Conservation (phyloP, 805 yeast species). For the Cephaloascus albidus region DNA sequence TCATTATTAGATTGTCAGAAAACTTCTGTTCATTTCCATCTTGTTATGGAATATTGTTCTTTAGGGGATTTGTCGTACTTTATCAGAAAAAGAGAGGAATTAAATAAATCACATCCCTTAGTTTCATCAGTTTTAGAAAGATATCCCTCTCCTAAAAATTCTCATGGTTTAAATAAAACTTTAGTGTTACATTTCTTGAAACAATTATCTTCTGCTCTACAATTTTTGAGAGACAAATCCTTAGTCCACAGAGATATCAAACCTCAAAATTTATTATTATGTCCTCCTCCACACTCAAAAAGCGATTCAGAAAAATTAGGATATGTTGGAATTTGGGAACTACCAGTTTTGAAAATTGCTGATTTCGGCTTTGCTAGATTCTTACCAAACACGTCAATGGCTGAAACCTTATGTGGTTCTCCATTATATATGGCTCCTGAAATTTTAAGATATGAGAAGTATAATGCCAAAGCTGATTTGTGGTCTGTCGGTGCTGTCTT, state of each 20-base stretch:
- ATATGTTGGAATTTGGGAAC: conserved; percentile 74
- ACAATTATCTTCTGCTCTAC: conserved; percentile 78
- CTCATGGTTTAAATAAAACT: conserved; percentile 72
- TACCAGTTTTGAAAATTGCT: conserved; percentile 88
- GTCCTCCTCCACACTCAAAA: conserved; percentile 70
- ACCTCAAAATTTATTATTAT: conserved; percentile 80
- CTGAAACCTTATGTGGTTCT: conserved; percentile 95
- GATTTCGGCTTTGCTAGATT: conserved; percentile 97
- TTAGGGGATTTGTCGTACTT: conserved; percentile 89
- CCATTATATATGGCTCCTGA: conserved; percentile 99
- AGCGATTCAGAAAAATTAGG: conserved; percentile 46
- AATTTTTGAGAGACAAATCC: conserved; percentile 72
- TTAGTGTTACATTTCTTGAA: conserved; percentile 78
- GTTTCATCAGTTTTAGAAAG: conserved; percentile 66
- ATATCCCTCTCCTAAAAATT: conserved; percentile 74
- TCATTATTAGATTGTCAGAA: conserved; percentile 75
- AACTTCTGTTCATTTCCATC: conserved; percentile 69
- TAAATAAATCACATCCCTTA: conserved; percentile 68
- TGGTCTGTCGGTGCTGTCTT: conserved; percentile 98
- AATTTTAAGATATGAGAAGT: conserved; percentile 85
- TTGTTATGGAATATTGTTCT: conserved; percentile 95
- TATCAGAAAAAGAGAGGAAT: conserved; percentile 66
- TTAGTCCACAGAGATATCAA: conserved; percentile 92
- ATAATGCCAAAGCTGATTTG: conserved; percentile 93
- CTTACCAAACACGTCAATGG: conserved; percentile 86